Evolutionary conservation across 1,139 yeast genomes (phyloP), one percentile per base, ranked within the genome.

Genomic region (Blastobotrys raffinosifermentans): DNA sequence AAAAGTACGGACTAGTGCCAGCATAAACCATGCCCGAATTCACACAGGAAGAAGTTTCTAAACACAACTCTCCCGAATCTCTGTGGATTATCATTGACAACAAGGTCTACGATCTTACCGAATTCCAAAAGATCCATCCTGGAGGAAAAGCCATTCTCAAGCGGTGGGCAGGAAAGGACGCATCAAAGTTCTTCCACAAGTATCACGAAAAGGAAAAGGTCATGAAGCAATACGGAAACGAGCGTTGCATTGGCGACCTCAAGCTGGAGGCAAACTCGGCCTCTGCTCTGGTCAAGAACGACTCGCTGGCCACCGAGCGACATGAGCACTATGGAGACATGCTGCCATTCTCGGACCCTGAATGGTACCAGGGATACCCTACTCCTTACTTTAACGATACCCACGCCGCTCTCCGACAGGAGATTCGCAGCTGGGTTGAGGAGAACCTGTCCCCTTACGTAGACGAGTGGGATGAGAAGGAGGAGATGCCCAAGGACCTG

Each of bases 81-180:
- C 72, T 85, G 46, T 89, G 96, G 96, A 72, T 89, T 61, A 78
- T 84, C 49, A 80, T 85, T 63, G 80, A 87, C 50, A 94, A 86
- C 31, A 76, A 77, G 53, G 96, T 89, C 27, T 91, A 83, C 65
- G 93, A 89, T 62, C 77, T 86, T 45, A 70, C 94, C 38, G 69
- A 72, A 48, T 91, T 86, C 67, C 70, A 87, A 52, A 91, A 86
- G 47, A 94, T 83, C 61, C 98, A 91, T 64, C 94, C 94, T 2
- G 97, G 97, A 46, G 97, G 97, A 4, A 76, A 74, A 52, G 72
- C 73, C 38, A 78, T 91, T 29, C 75, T 91, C 34, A 60, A 78
- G 32, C 73, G 74, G 43, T 83, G 80, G 52, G 96, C 94, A 6
- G 97, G 97, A 16, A 79, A 77, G 55, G 97, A 91, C 59, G 96